Evolutionary conservation across 352 stramenopile genomes (phyloP).

Genomic region (Elongisporangium prolatum): DNA sequence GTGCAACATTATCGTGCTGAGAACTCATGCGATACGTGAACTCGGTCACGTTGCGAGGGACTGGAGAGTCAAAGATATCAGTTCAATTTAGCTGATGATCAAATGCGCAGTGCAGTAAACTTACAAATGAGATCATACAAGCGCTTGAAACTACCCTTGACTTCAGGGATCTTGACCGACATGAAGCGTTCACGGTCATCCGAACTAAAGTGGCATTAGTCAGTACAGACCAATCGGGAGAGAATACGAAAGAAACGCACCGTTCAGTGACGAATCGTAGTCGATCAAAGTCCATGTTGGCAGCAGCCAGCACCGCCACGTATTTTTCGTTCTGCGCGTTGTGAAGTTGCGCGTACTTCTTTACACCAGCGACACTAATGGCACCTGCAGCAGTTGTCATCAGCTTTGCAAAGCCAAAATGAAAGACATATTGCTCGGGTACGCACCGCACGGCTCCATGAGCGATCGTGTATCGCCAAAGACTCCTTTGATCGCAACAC

Average conservation of each 20-base stretch:
- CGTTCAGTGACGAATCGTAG: conserved; percentile 93
- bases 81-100: not conserved
- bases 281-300: conserved; percentile 99
- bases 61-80: conserved; percentile 4
- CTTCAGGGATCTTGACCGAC: conserved; percentile 94
- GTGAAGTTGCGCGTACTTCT: conserved; percentile 87
- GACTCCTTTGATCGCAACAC: conserved; percentile 89
- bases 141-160: conserved; percentile 88
- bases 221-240: not conserved
- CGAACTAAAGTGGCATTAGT: conserved; percentile 25
- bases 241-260: conserved; percentile 7
- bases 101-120: conserved; percentile 1
- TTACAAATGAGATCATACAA: conserved; percentile 78
- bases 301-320: conserved; percentile 94
- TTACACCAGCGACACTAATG: conserved; percentile 94
- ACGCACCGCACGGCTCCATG: conserved; percentile 86
- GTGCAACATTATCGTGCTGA: conserved; percentile 68
- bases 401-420: not conserved
- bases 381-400: conserved; percentile 58
- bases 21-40: conserved; percentile 95
- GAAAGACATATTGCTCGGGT: conserved; percentile 1
- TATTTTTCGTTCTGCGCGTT: conserved; percentile 74
- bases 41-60: conserved; percentile 90
- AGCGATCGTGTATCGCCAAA: conserved; percentile 94
- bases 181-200: conserved; percentile 96